phyloP scores from a whole-genome alignment of 1,139 yeast species.

The Saccharomycopsis hybrid region DNA sequence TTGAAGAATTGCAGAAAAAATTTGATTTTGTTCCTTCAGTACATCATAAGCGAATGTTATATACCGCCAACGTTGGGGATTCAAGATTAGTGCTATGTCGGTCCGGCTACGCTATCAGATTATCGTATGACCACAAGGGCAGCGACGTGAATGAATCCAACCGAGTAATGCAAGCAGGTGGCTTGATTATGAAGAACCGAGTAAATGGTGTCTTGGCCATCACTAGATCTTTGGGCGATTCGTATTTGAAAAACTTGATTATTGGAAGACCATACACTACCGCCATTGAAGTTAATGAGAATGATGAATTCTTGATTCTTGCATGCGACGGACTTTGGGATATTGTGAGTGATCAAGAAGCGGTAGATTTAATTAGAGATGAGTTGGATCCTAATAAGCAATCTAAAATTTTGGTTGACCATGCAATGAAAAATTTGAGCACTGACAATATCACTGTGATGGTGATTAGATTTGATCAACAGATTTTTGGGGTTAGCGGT shows the following conservation, averaged over 20 bases:
- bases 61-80: slow-evolving; percentile 96
- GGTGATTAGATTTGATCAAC: slow-evolving; percentile 61
- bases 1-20: slow-evolving; percentile 25
- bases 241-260: slow-evolving; percentile 83
- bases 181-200: slow-evolving; percentile 80
- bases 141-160: slow-evolving; percentile 71
- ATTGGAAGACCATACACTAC: slow-evolving; percentile 92
- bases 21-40: slow-evolving; percentile 43
- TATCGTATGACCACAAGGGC: slow-evolving; percentile 94
- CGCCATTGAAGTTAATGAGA: slow-evolving; percentile 59
- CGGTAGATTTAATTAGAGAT: slow-evolving; percentile 62
- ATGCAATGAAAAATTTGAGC: slow-evolving; percentile 74
- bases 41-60: slow-evolving; percentile 62
- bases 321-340: slow-evolving; percentile 98
- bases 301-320: slow-evolving; percentile 71
- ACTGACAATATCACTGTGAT: slow-evolving; percentile 92
- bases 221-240: slow-evolving; percentile 91
- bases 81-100: slow-evolving; percentile 77
- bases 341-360: slow-evolving; percentile 74
- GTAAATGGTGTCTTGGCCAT: slow-evolving; percentile 96
- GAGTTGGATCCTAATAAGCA: slow-evolving; percentile 58
- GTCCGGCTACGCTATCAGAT: slow-evolving; percentile 63
- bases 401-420: slow-evolving; percentile 59
- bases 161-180: slow-evolving; percentile 75
- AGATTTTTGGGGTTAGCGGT: slow-evolving; percentile 40